Conservation (phyloP, 2,329 filamentous ascomycete species). For the Leptosphaerulina australis region DNA sequence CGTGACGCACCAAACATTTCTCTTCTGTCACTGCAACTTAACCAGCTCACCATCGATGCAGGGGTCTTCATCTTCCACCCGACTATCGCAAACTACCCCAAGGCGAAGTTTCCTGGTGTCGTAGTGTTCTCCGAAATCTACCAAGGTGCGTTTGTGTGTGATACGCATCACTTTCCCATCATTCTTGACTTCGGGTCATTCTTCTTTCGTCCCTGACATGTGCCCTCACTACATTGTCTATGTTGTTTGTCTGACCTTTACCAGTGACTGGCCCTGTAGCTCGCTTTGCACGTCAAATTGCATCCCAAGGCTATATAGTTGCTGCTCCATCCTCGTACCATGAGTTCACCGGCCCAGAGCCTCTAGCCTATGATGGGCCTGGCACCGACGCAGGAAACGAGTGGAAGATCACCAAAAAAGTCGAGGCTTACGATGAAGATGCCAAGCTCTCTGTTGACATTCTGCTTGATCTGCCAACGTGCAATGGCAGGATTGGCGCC, state of each 20-base stretch:
- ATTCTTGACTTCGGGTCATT: background rate
- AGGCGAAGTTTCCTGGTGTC: conserved; percentile 87
- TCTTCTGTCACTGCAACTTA: background rate
- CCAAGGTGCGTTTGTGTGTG: conserved; percentile 80
- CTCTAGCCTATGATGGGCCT: conserved; percentile 82
- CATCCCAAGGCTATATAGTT: conserved; percentile 90
- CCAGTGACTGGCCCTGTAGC: conserved; percentile 84
- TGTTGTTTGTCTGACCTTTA: conserved; percentile 5
- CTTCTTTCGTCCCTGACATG: background rate
- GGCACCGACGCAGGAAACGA: conserved; percentile 88
- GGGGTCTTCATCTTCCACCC: conserved; percentile 91
- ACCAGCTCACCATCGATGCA: conserved; percentile 48
- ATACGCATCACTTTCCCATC: background rate
- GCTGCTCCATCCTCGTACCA: conserved; percentile 91
- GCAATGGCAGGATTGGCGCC: conserved; percentile 71
- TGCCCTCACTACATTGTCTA: background rate
- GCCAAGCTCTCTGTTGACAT: conserved; percentile 52
- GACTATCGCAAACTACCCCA: conserved; percentile 80
- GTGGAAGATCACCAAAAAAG: conserved; percentile 84
- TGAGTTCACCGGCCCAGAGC: conserved; percentile 85
- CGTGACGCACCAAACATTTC: background rate
- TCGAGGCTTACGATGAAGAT: conserved; percentile 79
- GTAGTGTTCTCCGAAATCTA: conserved; percentile 94
- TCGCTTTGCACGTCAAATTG: conserved; percentile 89
- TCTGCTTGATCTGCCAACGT: conserved; percentile 52